phyloP scores from a whole-genome alignment of 2,329 filamentous ascomycete genomes.

The Penicillium capsulatum region DNA sequence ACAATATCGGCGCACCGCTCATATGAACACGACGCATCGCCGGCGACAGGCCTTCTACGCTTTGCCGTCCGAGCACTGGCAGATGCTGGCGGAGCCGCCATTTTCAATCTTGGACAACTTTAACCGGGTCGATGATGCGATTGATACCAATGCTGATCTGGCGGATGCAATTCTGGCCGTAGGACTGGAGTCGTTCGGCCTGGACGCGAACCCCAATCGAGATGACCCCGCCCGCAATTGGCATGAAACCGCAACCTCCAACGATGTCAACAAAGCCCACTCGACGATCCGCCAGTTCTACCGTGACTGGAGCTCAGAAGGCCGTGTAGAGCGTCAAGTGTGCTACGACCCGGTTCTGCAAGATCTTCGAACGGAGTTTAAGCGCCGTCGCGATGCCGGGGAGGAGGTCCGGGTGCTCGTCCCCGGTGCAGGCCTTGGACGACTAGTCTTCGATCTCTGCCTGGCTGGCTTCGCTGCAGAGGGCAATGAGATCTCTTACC shows the following conservation, averaged over 20 bases:
- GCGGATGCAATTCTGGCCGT: constrained; percentile 71
- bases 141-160: constrained; percentile 81
- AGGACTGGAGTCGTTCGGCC: constrained; percentile 64
- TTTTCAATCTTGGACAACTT: constrained; percentile 80
- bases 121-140: constrained; percentile 75
- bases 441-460: constrained; percentile 84
- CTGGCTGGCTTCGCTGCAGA: constrained; percentile 68
- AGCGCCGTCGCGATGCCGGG: constrained; percentile 28
- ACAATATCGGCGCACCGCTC: constrained; percentile 78
- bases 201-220: constrained; percentile 39
- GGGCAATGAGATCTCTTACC: constrained; percentile 95
- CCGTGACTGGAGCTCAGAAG: constrained; percentile 86
- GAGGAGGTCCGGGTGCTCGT: constrained; percentile 66
- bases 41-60: constrained; percentile 91
- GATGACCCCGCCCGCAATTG: constrained; percentile 54
- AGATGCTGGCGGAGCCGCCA: constrained; percentile 72
- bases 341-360: constrained; percentile 71
- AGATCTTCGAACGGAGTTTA: constrained; percentile 55
- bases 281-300: constrained; percentile 93
- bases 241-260: constrained; percentile 64
- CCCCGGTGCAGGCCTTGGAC: constrained; percentile 82
- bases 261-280: constrained; percentile 83
- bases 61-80: constrained; percentile 76
- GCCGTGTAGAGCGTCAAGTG: constrained; percentile 65
- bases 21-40: constrained; percentile 86